Base-by-base conservation (phyloP, 352 stramenopile genomes). In the Globisporangium orthogonon region DNA sequence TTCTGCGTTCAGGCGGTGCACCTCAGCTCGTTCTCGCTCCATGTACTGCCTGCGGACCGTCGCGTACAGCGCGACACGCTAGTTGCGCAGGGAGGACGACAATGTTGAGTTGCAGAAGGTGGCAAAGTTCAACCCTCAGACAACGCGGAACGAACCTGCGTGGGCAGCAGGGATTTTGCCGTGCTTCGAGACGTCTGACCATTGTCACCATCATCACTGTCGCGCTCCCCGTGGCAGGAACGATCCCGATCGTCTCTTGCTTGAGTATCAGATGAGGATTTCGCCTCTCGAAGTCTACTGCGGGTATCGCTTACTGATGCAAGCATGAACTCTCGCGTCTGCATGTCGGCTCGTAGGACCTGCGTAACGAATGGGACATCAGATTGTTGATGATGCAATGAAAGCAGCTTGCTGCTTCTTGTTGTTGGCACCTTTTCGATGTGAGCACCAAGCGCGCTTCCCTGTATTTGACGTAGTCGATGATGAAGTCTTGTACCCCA, bases 41-140 rank as follows among this genome's bases (percentile, higher is more conserved):
- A 89, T 89, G 63, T 81, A 89, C 28, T 71, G 65, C 4, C 73
- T 75, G 7, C 76, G 69, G 23, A 87, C 79, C 13, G 65, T 69
- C 3, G 73, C 67, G 49, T 79, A 86, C 29, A 89, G 37, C 31
- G 70, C 62, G 11, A 71, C 54, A 18, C 76, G 79, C 79, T 86
- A 15, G 4, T 48, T 48, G 43, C 43, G 14, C 15, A 18, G 10
- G 40, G n/a, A 46, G 3, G 11, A 17, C 33, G 23, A 29, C 18
- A 7, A 37, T n/a, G 2, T 6, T 10, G 5, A 39, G 48, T 37
- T 4, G 33, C 13, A 9, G 15, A 33, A 33, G 30, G 31, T 4
- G 45, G 9, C n/a, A 18, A 15, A 46, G 35, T 14, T 40, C 35
- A 14, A 11, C 7, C 11, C 17, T 13, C 37, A 43, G 11, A 13